Percentiles rank a stretch among this genome's conserved stretches.
Conservation (phyloP, 371 early-diverging fungal genomes). For the Amoeboaphelidium occidentale region DNA sequence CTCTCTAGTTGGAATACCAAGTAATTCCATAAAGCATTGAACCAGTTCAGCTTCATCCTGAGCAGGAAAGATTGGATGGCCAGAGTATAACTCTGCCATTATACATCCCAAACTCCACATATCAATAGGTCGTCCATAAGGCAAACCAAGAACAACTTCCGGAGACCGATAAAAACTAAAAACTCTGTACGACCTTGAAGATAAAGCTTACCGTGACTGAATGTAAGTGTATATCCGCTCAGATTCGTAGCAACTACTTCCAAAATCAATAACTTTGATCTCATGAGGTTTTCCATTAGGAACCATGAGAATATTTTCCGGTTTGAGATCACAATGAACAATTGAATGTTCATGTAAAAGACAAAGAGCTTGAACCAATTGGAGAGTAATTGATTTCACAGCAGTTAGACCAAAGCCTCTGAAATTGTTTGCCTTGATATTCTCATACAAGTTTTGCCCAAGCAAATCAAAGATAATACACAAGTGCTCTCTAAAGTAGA, state of each 20-base stretch:
- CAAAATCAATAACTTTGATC: slow-evolving; percentile 97
- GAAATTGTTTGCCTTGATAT: slow-evolving; percentile 77
- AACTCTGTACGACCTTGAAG: too few relatives aligned
- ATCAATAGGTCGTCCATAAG: slow-evolving; percentile 81
- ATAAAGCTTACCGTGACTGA: too few relatives aligned
- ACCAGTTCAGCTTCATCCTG: slow-evolving; percentile 88
- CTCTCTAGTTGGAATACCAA: slow-evolving; percentile 49
- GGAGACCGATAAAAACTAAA: slow-evolving; percentile 93
- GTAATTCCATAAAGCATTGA: slow-evolving; percentile 73
- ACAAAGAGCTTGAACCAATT: slow-evolving; percentile 58
- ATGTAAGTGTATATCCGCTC: slow-evolving; percentile 91
- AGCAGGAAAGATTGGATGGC: slow-evolving; percentile 87
- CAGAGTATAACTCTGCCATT: slow-evolving; percentile 76
- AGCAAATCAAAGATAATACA: slow-evolving; percentile 89
- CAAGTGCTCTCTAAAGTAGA: slow-evolving; percentile 75
- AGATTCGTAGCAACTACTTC: slow-evolving; percentile 64
- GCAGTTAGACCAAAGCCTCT: slow-evolving; percentile 60
- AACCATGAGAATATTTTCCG: slow-evolving; percentile 61
- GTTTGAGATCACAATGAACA: slow-evolving; percentile 96
- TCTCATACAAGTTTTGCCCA: slow-evolving; percentile 88
- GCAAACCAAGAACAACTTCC: slow-evolving; percentile 74
- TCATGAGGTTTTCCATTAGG: slow-evolving; percentile 5
- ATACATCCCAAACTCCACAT: slow-evolving; percentile 99
- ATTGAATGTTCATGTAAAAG: slow-evolving; percentile 48
- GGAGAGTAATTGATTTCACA: slow-evolving; percentile 51